These are phyloP conservation scores for Podospora tetraspora DNA, from an alignment of 495 filamentous ascomycete genomes.

Conservation along the genomic window DNA sequence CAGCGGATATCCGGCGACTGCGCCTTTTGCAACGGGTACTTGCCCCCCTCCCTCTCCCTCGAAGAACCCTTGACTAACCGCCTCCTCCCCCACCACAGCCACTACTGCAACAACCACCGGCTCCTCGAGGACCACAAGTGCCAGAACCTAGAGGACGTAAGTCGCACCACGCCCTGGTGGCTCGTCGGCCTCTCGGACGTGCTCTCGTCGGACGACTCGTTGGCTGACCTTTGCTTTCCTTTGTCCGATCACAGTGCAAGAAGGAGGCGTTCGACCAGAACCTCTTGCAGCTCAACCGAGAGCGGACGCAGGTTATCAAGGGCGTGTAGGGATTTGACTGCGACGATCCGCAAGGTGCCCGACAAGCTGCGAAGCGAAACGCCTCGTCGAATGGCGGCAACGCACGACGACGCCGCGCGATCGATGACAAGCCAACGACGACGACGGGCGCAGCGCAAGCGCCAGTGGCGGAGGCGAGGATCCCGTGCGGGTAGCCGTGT, in stretches of 20 bases:
- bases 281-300: slow-evolving; percentile 80
- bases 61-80: neutral
- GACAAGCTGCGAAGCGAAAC: neutral
- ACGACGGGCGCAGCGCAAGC: neutral
- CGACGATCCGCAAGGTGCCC: neutral
- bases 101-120: slow-evolving; percentile 91
- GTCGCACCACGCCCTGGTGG: slow-evolving; percentile 44
- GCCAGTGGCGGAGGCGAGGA: slow-evolving; percentile 8
- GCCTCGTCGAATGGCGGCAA: too few species aligned
- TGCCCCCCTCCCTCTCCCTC: neutral
- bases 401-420: neutral
- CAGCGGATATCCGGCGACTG: slow-evolving; percentile 95
- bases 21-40: slow-evolving; percentile 73
- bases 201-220: slow-evolving; percentile 28
- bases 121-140: slow-evolving; percentile 92
- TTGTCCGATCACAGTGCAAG: slow-evolving; percentile 61
- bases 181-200: slow-evolving; percentile 42
- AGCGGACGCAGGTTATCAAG: slow-evolving; percentile 64
- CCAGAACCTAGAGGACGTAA: slow-evolving; percentile 81
- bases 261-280: slow-evolving; percentile 91
- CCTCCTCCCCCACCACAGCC: slow-evolving; percentile 19
- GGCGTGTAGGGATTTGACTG: slow-evolving; percentile 40
- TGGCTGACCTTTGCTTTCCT: slow-evolving; percentile 27
- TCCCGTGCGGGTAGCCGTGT: neutral
- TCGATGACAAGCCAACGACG: neutral